A percentile compares a stretch with the other conserved stretches of the same genome.
phyloP scores from a whole-genome alignment of 352 stramenopile species.

The Elongisporangium senticosum region DNA sequence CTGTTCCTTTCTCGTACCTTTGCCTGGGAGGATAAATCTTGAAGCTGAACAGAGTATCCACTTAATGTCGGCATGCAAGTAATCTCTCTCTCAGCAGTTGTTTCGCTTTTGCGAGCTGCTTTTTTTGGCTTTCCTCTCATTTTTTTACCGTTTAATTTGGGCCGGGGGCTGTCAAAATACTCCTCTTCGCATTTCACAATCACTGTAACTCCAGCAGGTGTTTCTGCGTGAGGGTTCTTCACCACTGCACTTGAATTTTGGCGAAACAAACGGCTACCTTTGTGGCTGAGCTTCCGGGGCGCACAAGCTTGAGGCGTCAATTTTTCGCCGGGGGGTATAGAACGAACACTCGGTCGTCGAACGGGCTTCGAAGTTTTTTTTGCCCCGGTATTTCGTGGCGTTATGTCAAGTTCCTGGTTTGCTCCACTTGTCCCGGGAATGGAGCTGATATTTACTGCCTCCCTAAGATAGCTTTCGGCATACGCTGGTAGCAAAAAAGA shows the following conservation, averaged over 20 bases:
- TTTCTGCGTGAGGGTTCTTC: neutral
- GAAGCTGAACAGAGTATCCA: neutral
- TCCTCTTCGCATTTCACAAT: neutral
- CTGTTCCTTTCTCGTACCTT: neutral
- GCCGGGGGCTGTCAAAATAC: conserved; percentile 3
- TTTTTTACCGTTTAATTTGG: conserved; percentile 34
- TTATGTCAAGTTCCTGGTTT: neutral
- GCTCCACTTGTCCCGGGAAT: neutral
- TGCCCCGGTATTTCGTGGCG: neutral
- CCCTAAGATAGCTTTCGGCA: conserved; percentile 33
- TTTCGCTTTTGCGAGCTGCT: conserved; percentile 2
- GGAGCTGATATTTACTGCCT: conserved; percentile 18
- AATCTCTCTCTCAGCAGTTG: neutral
- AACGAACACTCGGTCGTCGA: neutral
- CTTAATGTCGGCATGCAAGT: neutral
- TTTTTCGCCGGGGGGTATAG: neutral
- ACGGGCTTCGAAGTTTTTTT: neutral
- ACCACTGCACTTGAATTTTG: neutral
- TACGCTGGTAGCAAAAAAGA: conserved; percentile 23
- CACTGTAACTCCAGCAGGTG: neutral
- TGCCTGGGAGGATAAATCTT: neutral
- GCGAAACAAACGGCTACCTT: neutral
- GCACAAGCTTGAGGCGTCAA: neutral
- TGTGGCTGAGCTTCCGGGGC: neutral
- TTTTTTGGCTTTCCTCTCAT: conserved; percentile 22